phyloP scores from a whole-genome alignment of 2,329 filamentous ascomycete genomes.

The Zymoseptoria pseudotritici region DNA sequence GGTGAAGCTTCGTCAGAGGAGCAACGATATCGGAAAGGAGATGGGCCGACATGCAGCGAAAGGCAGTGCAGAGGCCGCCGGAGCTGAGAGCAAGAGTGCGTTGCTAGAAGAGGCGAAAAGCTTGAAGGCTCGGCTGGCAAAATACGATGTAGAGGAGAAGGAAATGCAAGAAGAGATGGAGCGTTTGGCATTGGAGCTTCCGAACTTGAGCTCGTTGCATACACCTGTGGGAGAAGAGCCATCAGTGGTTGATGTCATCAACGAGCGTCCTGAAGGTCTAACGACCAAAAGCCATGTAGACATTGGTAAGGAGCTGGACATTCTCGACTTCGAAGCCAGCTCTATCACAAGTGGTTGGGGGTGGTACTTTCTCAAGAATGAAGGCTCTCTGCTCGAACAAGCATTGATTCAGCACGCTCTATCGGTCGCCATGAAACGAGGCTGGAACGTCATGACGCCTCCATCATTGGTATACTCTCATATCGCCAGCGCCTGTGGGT shows the following conservation, averaged over 20 bases:
- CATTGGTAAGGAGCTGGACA: constrained; percentile 74
- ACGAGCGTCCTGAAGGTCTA: constrained; percentile 45
- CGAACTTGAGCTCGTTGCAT: constrained; percentile 72
- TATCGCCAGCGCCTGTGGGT: constrained; percentile 84
- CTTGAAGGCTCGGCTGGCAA: constrained; percentile 56
- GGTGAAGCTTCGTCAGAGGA: constrained; percentile 56
- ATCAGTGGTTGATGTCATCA: constrained; percentile 67
- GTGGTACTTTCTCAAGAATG: constrained; percentile 93
- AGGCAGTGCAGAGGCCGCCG: constrained; percentile 20
- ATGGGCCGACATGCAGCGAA: constrained; percentile 34
- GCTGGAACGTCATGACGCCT: constrained; percentile 75
- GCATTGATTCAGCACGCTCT: constrained; percentile 84
- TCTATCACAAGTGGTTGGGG: constrained; percentile 87
- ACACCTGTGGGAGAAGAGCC: constrained; percentile 67
- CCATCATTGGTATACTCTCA: constrained; percentile 88
- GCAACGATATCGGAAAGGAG: constrained; percentile 56
- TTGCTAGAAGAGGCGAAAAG: constrained; percentile 57
- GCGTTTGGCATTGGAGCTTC: constrained; percentile 32
- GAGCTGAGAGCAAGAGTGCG: constrained; percentile 18
- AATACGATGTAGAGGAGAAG: constrained; percentile 57
- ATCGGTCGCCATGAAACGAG: constrained; percentile 59
- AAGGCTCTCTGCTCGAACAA: constrained; percentile 89
- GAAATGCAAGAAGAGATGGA: constrained; percentile 33
- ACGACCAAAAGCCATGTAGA: constrained; percentile 47
- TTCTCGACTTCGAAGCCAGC: constrained; percentile 83